A percentile compares a stretch with the other conserved stretches of the same genome.
phyloP scores from a whole-genome alignment of 768 basidiomycete species.

The Daedaleopsis sinensis region DNA sequence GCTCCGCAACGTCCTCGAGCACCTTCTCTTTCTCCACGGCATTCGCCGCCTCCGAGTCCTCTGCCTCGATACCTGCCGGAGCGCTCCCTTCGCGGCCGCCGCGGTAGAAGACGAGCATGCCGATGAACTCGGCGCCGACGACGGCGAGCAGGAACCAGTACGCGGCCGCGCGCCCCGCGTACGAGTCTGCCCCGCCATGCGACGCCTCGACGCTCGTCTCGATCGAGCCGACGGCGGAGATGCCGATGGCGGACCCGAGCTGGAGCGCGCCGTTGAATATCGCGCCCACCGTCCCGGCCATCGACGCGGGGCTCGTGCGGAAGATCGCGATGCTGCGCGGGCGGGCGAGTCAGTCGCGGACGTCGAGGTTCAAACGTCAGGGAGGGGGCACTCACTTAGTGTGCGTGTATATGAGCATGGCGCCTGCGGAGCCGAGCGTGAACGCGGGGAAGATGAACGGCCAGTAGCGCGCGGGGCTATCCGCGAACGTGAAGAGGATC shows the following conservation, averaged over 20 bases:
- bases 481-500: constrained; percentile 44
- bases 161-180: constrained; percentile 46
- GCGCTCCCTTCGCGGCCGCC: constrained; percentile 19
- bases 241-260: constrained; percentile 52
- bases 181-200: constrained; percentile 35
- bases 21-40: constrained; percentile 7
- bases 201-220: constrained; percentile 44
- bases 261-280: constrained; percentile 59
- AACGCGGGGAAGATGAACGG: constrained; percentile 52
- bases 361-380: background rate
- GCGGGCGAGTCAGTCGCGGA: background rate
- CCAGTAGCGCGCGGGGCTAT: constrained; percentile 49
- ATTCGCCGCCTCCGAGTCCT: constrained; percentile 4
- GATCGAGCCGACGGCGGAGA: constrained; percentile 52
- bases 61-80: background rate
- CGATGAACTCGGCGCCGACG: constrained; percentile 35
- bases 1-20: constrained; percentile 1
- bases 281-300: constrained; percentile 57
- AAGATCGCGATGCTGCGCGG: constrained; percentile 52
- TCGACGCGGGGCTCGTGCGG: constrained; percentile 47
- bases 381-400: constrained; percentile 43
- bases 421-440: constrained; percentile 48
- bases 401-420: constrained; percentile 48
- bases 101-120: constrained; percentile 40
- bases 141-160: constrained; percentile 38